Base-by-base conservation (phyloP, 2,329 filamentous ascomycete genomes). In the Aspergillus quadricinctus region DNA sequence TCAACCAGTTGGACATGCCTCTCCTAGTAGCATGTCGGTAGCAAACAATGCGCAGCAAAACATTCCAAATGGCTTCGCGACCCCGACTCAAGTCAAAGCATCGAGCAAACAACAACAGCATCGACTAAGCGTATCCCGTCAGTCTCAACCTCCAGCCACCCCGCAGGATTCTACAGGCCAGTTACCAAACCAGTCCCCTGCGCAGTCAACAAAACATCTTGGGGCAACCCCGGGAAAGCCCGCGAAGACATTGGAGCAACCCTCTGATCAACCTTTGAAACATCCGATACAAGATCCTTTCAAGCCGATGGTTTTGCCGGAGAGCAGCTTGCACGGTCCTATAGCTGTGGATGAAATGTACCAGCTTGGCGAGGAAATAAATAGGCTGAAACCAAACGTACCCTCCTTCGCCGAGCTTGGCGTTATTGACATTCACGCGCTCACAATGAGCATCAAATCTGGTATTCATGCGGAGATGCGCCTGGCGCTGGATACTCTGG, bases 381-480 rank as follows among this genome's bases (percentile, higher is more conserved):
- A 85, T 50, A 80, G 81, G 48, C 80, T 85, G 65, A 89, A 87
- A 66, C 91, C 92, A 0, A 88, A 89, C 55, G 81, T 92, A 40
- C 93, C 94, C 0, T 78, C 80, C 2, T 80, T 92, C 19, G 78
- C 82, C 23, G 92, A 97, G 65, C 81, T 97, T 52, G 94, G 93
- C 8, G 83, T 91, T 21, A 89, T 97, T 61, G 93, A 99, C 68
- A 88, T 97, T 28, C 88, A 92, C 63, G 92, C 93, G 21, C 80
- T 99, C 43, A 96, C 88, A 0, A 88, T 92, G 78, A 92, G 91
- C 66, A 78, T 99, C 40, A 92, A 96, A 69, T 95, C 89, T 54
- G 93, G 93, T 0, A 89, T 97, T 46, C 88, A 92, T 65, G 87
- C 86, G 4, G 94, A 99, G 75, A 88, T 96, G n/a, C 86, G 93